Conservation (phyloP, 805 yeast genomes). For the Candida pseudoglaebosa region DNA sequence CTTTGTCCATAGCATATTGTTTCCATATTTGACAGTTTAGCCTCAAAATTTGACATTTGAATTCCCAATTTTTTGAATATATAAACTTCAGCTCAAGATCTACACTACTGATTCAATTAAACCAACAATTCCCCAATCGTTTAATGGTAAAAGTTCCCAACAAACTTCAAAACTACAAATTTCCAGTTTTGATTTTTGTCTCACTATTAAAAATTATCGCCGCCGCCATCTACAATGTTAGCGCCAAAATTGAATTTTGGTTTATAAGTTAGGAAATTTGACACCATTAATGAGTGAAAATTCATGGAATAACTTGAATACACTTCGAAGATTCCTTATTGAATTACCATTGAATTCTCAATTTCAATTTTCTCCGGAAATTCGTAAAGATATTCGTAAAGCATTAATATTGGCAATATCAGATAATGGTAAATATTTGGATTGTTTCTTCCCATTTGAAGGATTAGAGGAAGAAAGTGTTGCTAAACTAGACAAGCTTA, state of each 20-base stretch:
- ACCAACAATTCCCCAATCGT: too few species aligned
- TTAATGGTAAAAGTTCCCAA: too few species aligned
- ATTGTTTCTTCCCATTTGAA: slow-evolving; percentile 33
- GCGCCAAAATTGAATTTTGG: too few species aligned
- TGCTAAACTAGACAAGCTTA: slow-evolving; percentile 11
- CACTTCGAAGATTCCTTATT: slow-evolving; percentile 23
- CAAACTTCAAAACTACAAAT: too few species aligned
- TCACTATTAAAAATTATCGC: too few species aligned
- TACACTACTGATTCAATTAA: too few species aligned
- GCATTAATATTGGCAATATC: slow-evolving; percentile 30
- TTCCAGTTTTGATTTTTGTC: too few species aligned
- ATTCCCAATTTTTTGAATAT: too few species aligned
- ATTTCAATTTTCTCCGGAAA: slow-evolving; percentile 23
- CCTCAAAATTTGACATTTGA: too few species aligned
- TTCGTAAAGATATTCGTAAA: slow-evolving; percentile 24
- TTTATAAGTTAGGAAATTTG: too few species aligned
- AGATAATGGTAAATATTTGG: slow-evolving; percentile 26
- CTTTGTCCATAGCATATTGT: slow-evolving; percentile 22
- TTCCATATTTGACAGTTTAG: slow-evolving; percentile 3
- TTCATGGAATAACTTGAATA: not conserved
- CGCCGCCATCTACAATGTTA: too few species aligned
- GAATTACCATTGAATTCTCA: slow-evolving; percentile 25
- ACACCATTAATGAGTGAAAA: not conserved
- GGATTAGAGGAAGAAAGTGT: not conserved
- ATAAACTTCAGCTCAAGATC: too few species aligned